Percentiles rank a stretch among this genome's conserved stretches.
Evolutionary conservation across 176 grass and related monocot species (phyloP).

Genomic region (Elymus sibiricus): DNA sequence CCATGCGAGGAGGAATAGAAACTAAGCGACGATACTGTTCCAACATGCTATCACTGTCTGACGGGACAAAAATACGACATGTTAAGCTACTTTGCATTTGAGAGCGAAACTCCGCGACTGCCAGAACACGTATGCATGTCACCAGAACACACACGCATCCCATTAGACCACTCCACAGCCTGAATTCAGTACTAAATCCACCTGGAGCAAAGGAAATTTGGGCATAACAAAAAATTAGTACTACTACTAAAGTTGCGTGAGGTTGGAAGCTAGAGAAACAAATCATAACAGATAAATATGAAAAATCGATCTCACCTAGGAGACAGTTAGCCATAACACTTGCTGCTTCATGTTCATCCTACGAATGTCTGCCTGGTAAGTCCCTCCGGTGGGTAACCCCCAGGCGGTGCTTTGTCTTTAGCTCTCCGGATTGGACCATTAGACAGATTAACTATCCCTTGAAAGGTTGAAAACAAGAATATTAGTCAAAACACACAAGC

Average conservation of each 20-base stretch:
- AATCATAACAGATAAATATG: not conserved
- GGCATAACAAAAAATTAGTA: not conserved
- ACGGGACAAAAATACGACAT: too few relatives aligned
- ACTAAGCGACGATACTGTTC: too few relatives aligned
- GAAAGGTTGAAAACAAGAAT: not conserved
- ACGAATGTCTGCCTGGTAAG: not conserved
- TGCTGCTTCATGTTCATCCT: not conserved
- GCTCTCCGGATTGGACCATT: not conserved
- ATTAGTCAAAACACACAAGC: not conserved
- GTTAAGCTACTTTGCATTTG: too few relatives aligned
- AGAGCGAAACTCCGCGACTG: not conserved
- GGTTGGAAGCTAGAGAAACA: not conserved
- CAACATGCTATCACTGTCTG: too few relatives aligned
- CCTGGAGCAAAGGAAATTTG: conserved; percentile 1
- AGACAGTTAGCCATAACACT: not conserved
- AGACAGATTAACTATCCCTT: not conserved
- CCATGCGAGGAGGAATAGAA: too few relatives aligned
- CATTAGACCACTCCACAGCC: not conserved
- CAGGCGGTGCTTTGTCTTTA: not conserved
- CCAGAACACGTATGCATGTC: not conserved
- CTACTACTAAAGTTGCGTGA: not conserved
- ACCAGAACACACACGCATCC: not conserved
- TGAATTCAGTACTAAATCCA: not conserved
- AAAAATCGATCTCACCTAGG: not conserved
- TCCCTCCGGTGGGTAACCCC: not conserved